phyloP scores from a whole-genome alignment of 1,284 basidiomycete species.

The Pholiota adiposa region DNA sequence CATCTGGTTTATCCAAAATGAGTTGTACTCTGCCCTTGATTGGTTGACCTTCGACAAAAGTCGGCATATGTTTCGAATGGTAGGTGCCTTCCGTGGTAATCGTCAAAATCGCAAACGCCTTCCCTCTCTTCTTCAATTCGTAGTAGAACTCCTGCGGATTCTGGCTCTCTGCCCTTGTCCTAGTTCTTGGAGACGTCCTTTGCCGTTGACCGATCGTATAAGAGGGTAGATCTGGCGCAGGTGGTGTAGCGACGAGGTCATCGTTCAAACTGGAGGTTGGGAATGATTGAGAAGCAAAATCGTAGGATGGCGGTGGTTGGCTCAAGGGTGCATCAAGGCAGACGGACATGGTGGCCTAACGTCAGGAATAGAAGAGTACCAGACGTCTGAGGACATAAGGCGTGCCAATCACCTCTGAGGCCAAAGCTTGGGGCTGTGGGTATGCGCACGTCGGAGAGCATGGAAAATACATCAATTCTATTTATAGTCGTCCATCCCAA shows the following conservation, averaged over 20 bases:
- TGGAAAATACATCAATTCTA: background rate
- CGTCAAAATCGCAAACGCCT: constrained; percentile 30
- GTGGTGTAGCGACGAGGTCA: constrained; percentile 5
- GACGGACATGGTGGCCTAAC: constrained; percentile 1
- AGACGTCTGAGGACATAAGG: background rate
- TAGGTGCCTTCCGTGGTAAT: constrained; percentile 28
- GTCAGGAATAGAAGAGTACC: background rate
- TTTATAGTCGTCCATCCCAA: background rate
- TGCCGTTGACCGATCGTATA: constrained; percentile 10
- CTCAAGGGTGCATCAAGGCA: background rate
- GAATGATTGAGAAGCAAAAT: constrained; percentile 1
- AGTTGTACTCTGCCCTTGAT: constrained; percentile 34
- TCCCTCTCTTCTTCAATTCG: constrained; percentile 27
- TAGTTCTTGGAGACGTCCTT: background rate
- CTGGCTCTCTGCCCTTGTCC: background rate
- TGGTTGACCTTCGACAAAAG: constrained; percentile 27
- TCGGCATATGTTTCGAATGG: constrained; percentile 28
- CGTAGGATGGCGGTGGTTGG: constrained; percentile 10
- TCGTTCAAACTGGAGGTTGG: background rate
- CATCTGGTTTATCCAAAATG: constrained; percentile 25
- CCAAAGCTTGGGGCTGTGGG: background rate
- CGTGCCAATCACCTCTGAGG: background rate
- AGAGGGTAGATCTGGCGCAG: constrained; percentile 13
- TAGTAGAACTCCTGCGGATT: constrained; percentile 27
- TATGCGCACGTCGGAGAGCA: background rate